Evolutionary conservation across 1,139 yeast genomes (phyloP), one percentile per base, ranked within the genome.

Genomic region (Blastobotrys elegans): DNA sequence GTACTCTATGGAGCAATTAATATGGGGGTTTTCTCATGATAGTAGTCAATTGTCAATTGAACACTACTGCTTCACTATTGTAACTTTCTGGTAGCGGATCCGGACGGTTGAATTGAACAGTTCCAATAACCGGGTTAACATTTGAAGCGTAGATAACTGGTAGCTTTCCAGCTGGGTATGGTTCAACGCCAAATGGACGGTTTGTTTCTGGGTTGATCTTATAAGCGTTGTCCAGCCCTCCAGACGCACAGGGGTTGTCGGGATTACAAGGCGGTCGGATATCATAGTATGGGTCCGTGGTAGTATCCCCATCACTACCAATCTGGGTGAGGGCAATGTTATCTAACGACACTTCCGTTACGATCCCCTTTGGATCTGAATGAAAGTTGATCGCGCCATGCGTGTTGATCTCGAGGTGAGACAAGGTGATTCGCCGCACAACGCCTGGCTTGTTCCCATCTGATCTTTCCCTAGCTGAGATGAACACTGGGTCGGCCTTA

Each of bases 231-330:
- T 48, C 49, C 7, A 45, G 41, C 13, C 49, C 51, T 5, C 27
- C 10, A 41, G 37, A 40, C 26, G 43, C 46, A 2, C 46, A 38
- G 6, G 44, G 49, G 16, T 31, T 33, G 3, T 32, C 35, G 1
- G 51, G 50, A 16, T 48, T 48, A 29, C 50, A 48, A 10, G 50
- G 50, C 14, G 50, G 50, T 2, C 50, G 34, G 13, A 41, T 32
- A 24, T 48, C 50, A 30, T 36, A 48, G 11, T 30, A 24, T 10
- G 27, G 27, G 27, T 24, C 27, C 27, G 10, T 6, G 5, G 5
- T 24, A 10, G 8, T 10, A 10, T 24, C 10, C 5, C 10, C 27
- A 10, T 24, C 27, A n/a, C n/a, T n/a, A n/a, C n/a, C n/a, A 24
- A 24, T 10, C 10, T 24, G 27, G 10, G 27, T 24, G 27, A 24